Evolutionary conservation across 768 basidiomycete species (phyloP).

Genomic region (Pleurotus sapidus): DNA sequence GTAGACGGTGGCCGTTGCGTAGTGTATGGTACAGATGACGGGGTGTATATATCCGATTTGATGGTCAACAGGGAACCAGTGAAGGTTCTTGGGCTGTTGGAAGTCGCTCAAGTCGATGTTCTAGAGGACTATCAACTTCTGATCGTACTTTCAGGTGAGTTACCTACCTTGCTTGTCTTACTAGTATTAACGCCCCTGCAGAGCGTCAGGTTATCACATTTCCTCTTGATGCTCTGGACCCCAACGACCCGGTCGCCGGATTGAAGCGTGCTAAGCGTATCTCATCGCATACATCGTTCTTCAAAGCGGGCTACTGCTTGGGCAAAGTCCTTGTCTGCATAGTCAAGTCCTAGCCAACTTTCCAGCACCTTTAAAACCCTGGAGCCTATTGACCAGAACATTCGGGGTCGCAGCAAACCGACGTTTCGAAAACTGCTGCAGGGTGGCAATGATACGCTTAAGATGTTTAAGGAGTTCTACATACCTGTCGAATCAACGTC

Average conservation of each 20-base stretch:
- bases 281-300: constrained; percentile 94
- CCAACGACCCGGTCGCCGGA: constrained; percentile 85
- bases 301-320: constrained; percentile 93
- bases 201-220: constrained; percentile 97
- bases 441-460: constrained; percentile 91
- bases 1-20: constrained; percentile 79
- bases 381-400: constrained; percentile 90
- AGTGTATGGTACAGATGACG: constrained; percentile 97
- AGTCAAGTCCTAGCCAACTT: constrained; percentile 91
- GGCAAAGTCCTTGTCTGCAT: constrained; percentile 92
- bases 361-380: constrained; percentile 97
- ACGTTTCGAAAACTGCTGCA: constrained; percentile 95
- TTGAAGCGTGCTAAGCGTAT: constrained; percentile 93
- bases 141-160: constrained; percentile 94
- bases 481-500: constrained; percentile 97
- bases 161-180: background rate
- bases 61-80: constrained; percentile 78
- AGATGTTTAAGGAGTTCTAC: constrained; percentile 98
- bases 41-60: constrained; percentile 92
- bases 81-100: constrained; percentile 84
- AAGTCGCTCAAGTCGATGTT: constrained; percentile 94
- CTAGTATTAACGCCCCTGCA: constrained; percentile 23
- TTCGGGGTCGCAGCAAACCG: constrained; percentile 76
- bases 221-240: constrained; percentile 89
- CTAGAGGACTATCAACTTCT: constrained; percentile 94